These are phyloP conservation scores for Xylaria cubensis DNA, from an alignment of 495 filamentous ascomycete species.

Conservation along the genomic window DNA sequence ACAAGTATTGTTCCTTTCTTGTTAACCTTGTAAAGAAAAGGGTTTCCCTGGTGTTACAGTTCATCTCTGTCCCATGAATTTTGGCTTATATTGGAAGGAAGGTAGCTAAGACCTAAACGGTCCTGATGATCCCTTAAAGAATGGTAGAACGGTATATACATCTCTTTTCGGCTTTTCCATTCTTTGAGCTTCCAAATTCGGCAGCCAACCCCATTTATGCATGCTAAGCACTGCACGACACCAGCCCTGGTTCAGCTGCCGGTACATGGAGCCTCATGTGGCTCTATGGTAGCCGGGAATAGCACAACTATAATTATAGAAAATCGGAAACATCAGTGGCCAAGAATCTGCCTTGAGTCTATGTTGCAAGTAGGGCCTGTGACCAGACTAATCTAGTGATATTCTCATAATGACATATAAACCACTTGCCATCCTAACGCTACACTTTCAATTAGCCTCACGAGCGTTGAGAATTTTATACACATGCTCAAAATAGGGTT, in stretches of 20 bases:
- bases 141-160: not conserved
- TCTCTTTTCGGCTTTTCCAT: not conserved
- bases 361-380: not conserved
- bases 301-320: conserved; percentile 9
- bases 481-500: not conserved
- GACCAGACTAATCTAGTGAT: not conserved
- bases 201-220: not conserved
- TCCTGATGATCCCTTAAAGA: not conserved
- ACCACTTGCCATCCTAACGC: not conserved
- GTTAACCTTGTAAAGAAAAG: not conserved
- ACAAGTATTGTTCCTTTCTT: not conserved
- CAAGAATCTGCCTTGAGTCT: not conserved
- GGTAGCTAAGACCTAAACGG: not conserved
- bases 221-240: not conserved
- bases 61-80: not conserved
- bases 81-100: not conserved
- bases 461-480: not conserved
- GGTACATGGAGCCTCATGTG: not conserved
- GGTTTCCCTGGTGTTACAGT: not conserved
- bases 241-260: not conserved
- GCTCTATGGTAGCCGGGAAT: not conserved
- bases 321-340: not conserved
- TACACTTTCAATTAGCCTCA: not conserved
- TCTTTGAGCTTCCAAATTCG: conserved; percentile 8
- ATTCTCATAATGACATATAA: not conserved